Base-by-base conservation (phyloP, 306 rosid genomes). In the Cyamopsis tetragonoloba region DNA sequence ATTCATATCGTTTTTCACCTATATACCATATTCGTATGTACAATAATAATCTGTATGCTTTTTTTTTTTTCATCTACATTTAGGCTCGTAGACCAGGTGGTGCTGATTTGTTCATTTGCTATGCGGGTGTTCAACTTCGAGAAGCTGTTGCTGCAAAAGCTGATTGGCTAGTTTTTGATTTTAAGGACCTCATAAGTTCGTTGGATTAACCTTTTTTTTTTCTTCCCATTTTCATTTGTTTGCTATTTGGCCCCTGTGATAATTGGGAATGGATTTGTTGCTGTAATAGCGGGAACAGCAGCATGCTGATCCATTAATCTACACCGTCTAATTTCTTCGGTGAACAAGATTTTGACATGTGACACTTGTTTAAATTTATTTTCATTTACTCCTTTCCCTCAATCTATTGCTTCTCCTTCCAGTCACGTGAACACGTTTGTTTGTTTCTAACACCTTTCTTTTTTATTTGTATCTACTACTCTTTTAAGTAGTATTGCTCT, bases 41-140 rank as follows among this genome's bases (percentile, higher is more conserved):
- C 30, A 53, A 12, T 37, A 5, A n/a, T 63, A 46, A 61, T 60
- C 26, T 71, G 24, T 31, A 55, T 60, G 23, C 12, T 60, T 11
- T 48, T 37, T 47, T 24, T n/a, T 9, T 11, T n/a, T n/a, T 17
- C 62, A 46, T 3, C 28, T 20, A 5, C 41, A n/a, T 62, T 9
- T 77, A 93, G 97, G 97, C 95, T 35, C 87, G 95, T 23, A 74
- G 75, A 76, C 95, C 96, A 0, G 97, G 91, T 43, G 99, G 97
- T 53, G 99, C 99, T 2, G 90, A 93, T 71, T 4, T 86, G 83
- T 93, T 88, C 82, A 63, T 93, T 14, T 93, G 97, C 81, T 93
- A 89, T 32, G 96, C 82, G 3, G 96, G 99, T 57, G 95, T 93
- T 71, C 90, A 88, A 75, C 87, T 78, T 48, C 91, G 99, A 53